phyloP scores from a whole-genome alignment of 1,284 basidiomycete genomes.

The Cystobasidium slooffiae region DNA sequence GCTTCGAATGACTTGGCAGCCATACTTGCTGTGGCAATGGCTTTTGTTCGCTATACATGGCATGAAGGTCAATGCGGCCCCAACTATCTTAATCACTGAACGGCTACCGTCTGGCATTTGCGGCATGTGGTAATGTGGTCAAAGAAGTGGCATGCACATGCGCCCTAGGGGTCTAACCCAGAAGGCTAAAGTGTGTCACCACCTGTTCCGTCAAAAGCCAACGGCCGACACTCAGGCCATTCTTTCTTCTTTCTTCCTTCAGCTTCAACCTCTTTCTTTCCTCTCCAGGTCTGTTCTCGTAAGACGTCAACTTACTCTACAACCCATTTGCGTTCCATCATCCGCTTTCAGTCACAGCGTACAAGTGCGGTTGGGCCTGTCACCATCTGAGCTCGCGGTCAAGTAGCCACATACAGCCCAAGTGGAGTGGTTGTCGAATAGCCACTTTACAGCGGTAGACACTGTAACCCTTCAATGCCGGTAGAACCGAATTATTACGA shows the following conservation, averaged over 20 bases:
- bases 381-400: too few relatives aligned
- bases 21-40: background rate
- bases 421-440: too few relatives aligned
- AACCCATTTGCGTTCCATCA: background rate
- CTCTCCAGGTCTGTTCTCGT: background rate
- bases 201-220: too few relatives aligned
- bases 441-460: too few relatives aligned
- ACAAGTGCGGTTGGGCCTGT: too few relatives aligned
- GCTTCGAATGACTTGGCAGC: too few relatives aligned
- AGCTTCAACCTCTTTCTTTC: constrained; percentile 17
- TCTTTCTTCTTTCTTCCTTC: background rate
- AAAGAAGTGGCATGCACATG: background rate
- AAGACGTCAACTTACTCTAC: background rate
- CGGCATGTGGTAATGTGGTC: background rate
- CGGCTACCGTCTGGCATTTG: too few relatives aligned
- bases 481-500: too few relatives aligned
- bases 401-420: too few relatives aligned
- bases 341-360: too few relatives aligned
- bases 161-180: constrained; percentile 8
- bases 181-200: background rate
- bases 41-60: constrained; percentile 19
- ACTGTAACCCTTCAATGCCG: too few relatives aligned
- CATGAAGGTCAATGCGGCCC: background rate
- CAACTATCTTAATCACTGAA: background rate
- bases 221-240: too few relatives aligned